Percentiles rank a stretch among this genome's conserved stretches.
phyloP scores from a whole-genome alignment of 2,329 filamentous ascomycete species.

The Phaeosphaeriaceae sp. region DNA sequence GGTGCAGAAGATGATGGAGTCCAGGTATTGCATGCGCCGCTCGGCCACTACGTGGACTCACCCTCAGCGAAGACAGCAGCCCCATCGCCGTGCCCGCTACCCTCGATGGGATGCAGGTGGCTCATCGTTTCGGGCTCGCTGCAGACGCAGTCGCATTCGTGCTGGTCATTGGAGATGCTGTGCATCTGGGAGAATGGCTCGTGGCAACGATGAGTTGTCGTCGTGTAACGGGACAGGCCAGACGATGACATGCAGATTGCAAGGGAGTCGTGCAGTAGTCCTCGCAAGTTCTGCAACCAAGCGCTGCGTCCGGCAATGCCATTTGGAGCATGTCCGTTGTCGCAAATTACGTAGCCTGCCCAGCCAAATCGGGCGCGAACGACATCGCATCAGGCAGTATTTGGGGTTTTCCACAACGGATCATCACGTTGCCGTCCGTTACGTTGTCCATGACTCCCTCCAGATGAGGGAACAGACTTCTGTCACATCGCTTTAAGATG shows the following conservation, averaged over 20 bases:
- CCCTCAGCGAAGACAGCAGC: conserved; percentile 21
- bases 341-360: conserved; percentile 30
- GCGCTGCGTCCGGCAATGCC: conserved; percentile 5
- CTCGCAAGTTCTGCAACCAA: conserved; percentile 7
- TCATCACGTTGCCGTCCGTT: not conserved
- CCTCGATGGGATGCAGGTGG: conserved; percentile 22
- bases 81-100: conserved; percentile 22
- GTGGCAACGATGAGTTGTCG: conserved; percentile 31
- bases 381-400: not conserved
- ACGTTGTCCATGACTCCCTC: not conserved
- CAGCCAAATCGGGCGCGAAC: conserved; percentile 8
- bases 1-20: conserved; percentile 19
- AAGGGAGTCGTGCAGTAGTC: conserved; percentile 13
- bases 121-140: conserved; percentile 29
- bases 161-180: conserved; percentile 35
- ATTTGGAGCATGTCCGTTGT: conserved; percentile 26
- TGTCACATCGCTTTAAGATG: not conserved
- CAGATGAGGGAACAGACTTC: not conserved
- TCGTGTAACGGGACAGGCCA: conserved; percentile 14
- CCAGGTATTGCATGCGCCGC: conserved; percentile 28
- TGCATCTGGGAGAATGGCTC: conserved; percentile 30
- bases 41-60: conserved; percentile 35
- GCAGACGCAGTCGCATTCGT: conserved; percentile 32
- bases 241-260: conserved; percentile 18
- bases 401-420: not conserved